These are phyloP conservation scores for Xylaria nigripes DNA, from an alignment of 495 filamentous ascomycete species.

Conservation along the genomic window DNA sequence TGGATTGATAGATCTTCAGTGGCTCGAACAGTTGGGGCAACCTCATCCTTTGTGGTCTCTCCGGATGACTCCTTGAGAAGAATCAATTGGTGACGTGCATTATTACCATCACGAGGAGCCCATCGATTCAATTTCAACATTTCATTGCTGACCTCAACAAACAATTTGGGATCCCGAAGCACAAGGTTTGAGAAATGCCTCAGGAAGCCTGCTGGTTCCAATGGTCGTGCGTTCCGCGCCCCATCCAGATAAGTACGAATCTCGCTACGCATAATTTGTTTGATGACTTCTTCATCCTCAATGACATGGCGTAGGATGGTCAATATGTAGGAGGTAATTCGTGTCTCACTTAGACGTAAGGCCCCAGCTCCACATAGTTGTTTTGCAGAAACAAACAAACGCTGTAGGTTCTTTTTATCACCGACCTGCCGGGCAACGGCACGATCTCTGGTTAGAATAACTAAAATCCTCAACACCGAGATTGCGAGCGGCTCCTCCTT, in stretches of 20 bases:
- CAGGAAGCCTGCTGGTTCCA: constrained; percentile 65
- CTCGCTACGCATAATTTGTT: constrained; percentile 87
- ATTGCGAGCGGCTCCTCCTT: constrained; percentile 81
- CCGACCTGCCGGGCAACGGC: constrained; percentile 65
- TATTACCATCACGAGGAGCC: constrained; percentile 27
- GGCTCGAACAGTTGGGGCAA: constrained; percentile 40
- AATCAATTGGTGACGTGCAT: constrained; percentile 41
- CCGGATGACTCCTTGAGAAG: constrained; percentile 29
- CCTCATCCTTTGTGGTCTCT: constrained; percentile 30
- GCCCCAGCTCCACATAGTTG: constrained; percentile 73
- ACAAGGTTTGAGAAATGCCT: constrained; percentile 74
- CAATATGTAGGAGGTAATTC: constrained; percentile 55
- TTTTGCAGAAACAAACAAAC: constrained; percentile 89
- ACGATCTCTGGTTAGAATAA: constrained; percentile 76
- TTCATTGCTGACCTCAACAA: constrained; percentile 86
- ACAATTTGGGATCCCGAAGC: constrained; percentile 75
- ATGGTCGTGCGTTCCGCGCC: constrained; percentile 53
- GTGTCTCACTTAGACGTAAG: constrained; percentile 62
- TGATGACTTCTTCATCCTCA: constrained; percentile 85
- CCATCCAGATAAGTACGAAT: constrained; percentile 62
- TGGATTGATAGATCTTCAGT: constrained; percentile 47
- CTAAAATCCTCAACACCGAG: constrained; percentile 74
- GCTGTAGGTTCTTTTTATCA: constrained; percentile 81
- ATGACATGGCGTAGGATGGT: constrained; percentile 85
- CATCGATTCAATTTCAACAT: constrained; percentile 66